phyloP scores from a whole-genome alignment of 805 yeast species.

The Brettanomyces nanus region DNA sequence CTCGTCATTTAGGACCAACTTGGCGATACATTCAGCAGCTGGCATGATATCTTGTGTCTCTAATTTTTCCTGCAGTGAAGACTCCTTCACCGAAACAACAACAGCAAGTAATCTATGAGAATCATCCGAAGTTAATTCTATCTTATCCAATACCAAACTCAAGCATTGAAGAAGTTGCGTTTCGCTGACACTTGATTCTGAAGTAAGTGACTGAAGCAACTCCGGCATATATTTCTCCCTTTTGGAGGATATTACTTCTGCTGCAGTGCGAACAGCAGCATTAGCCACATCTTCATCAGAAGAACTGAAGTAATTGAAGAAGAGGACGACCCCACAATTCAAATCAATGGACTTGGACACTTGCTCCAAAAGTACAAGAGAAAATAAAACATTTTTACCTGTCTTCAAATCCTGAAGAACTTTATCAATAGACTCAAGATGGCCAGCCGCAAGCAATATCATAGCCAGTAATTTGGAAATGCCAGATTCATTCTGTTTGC shows the following conservation, averaged over 20 bases:
- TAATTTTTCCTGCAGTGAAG: neutral
- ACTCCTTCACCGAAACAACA: slow-evolving; percentile 6
- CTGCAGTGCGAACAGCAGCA: slow-evolving; percentile 47
- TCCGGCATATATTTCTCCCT: slow-evolving; percentile 29
- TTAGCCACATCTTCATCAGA: slow-evolving; percentile 29
- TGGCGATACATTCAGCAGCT: slow-evolving; percentile 20
- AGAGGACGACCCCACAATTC: slow-evolving; percentile 30
- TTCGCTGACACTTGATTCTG: neutral
- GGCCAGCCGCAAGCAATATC: slow-evolving; percentile 25
- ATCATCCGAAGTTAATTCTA: slow-evolving; percentile 2
- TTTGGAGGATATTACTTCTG: slow-evolving; percentile 37
- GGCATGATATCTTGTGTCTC: neutral
- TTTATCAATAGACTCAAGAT: slow-evolving; percentile 22
- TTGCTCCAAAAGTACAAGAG: slow-evolving; percentile 39
- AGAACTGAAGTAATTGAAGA: slow-evolving; percentile 22
- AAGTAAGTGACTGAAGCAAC: slow-evolving; percentile 22
- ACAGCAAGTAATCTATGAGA: slow-evolving; percentile 6
- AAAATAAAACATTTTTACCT: slow-evolving; percentile 19
- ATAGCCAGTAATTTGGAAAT: slow-evolving; percentile 26
- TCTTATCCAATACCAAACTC: slow-evolving; percentile 7
- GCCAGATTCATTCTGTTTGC: slow-evolving; percentile 17
- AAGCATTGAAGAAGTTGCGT: slow-evolving; percentile 7
- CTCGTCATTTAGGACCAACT: slow-evolving; percentile 12
- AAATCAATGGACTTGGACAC: slow-evolving; percentile 32
- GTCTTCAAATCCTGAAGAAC: slow-evolving; percentile 13